Evolutionary conservation across 208 protist genomes (phyloP).

Genomic region (Trypanosoma platydactyli): DNA sequence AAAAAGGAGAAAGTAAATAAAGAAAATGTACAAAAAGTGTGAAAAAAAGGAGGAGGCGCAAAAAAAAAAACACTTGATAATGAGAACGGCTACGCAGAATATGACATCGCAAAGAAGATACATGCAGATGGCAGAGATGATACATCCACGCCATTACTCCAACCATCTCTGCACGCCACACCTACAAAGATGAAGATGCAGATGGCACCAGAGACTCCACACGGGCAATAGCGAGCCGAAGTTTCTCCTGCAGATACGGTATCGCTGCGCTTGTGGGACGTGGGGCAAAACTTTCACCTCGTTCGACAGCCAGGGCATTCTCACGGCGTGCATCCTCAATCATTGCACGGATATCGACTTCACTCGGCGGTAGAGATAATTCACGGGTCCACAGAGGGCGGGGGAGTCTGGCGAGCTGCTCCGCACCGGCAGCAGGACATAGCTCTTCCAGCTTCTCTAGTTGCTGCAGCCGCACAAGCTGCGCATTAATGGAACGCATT

Average conservation of each 20-base stretch:
- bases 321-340: slow-evolving; percentile 47
- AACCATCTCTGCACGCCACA: neutral
- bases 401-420: slow-evolving; percentile 26
- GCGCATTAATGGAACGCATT: slow-evolving; percentile 42
- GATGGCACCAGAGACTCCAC: slow-evolving; percentile 22
- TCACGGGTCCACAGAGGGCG: slow-evolving; percentile 36
- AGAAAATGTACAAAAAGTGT: slow-evolving; percentile 15
- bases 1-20: slow-evolving; percentile 12
- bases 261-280: neutral
- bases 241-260: slow-evolving; percentile 23
- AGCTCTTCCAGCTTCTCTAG: slow-evolving; percentile 27
- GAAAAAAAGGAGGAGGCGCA: slow-evolving; percentile 13
- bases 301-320: slow-evolving; percentile 25
- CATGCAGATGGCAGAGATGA: too few species aligned
- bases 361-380: slow-evolving; percentile 31
- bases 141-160: too few species aligned
- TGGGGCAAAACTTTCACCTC: neutral
- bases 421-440: slow-evolving; percentile 18
- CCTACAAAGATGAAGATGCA: neutral
- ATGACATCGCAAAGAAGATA: too few species aligned
- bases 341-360: slow-evolving; percentile 37
- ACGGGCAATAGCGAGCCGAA: slow-evolving; percentile 10
- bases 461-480: slow-evolving; percentile 33
- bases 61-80: neutral
- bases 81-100: too few species aligned